These are phyloP conservation scores for Aurantiochytrium sp. DNA, from an alignment of 108 stramenopile species.

Conservation along the genomic window DNA sequence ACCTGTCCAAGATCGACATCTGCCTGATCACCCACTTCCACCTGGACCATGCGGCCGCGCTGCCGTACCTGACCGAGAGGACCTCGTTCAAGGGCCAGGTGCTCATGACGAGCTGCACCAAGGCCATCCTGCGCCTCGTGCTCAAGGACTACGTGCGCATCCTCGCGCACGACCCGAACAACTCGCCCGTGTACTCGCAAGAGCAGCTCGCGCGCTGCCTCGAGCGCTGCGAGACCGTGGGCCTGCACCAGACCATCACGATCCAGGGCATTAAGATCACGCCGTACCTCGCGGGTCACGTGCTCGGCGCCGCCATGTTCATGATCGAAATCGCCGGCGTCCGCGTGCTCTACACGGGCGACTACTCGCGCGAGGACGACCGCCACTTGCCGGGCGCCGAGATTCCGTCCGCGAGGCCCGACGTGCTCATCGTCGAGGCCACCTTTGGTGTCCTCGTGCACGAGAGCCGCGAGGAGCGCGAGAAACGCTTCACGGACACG, in stretches of 20 bases:
- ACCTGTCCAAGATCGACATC: slow-evolving; percentile 41
- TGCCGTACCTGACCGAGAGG: slow-evolving; percentile 96
- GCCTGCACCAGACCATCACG: slow-evolving; percentile 85
- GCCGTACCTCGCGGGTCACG: slow-evolving; percentile 95
- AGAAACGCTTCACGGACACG: slow-evolving; percentile 83
- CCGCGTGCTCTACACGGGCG: slow-evolving; percentile 91
- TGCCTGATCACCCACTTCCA: slow-evolving; percentile 90
- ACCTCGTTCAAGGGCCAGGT: slow-evolving; percentile 83
- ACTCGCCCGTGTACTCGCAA: slow-evolving; percentile 76
- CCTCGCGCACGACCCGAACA: slow-evolving; percentile 60
- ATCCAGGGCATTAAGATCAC: slow-evolving; percentile 80
- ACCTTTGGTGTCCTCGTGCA: slow-evolving; percentile 96
- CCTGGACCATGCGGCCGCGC: slow-evolving; percentile 90
- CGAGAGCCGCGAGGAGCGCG: slow-evolving; percentile 79
- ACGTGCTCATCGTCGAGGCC: slow-evolving; percentile 89
- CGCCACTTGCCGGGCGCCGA: slow-evolving; percentile 95
- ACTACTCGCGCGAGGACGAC: slow-evolving; percentile 95
- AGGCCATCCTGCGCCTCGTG: slow-evolving; percentile 85
- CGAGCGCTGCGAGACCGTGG: slow-evolving; percentile 87
- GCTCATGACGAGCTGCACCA: slow-evolving; percentile 97
- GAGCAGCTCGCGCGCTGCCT: slow-evolving; percentile 82
- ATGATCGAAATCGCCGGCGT: slow-evolving; percentile 88
- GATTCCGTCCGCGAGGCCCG: slow-evolving; percentile 70
- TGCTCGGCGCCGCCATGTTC: slow-evolving; percentile 97
- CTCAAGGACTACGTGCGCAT: slow-evolving; percentile 84